These are phyloP conservation scores for Ceratocystis ficicola DNA, from an alignment of 2,329 filamentous ascomycete species.

Conservation along the genomic window DNA sequence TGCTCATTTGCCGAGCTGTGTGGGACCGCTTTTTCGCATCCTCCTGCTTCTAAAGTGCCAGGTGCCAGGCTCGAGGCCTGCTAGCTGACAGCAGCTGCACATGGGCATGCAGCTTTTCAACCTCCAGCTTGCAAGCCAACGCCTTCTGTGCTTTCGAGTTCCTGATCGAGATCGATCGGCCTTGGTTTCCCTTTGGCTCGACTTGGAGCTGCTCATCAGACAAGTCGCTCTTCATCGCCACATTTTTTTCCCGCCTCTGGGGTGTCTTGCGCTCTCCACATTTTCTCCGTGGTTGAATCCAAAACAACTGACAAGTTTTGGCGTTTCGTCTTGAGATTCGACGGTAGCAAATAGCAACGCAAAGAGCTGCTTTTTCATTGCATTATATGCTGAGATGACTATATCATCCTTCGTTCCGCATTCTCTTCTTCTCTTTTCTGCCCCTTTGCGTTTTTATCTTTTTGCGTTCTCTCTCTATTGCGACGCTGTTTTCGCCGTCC, in stretches of 20 bases:
- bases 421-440: not conserved
- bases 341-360: not conserved
- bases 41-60: too few species aligned
- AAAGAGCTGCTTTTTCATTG: not conserved
- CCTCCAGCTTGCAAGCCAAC: not conserved
- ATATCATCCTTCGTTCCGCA: conserved; percentile 1
- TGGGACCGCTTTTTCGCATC: too few species aligned
- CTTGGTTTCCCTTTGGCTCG: too few species aligned
- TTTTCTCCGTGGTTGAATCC: not conserved
- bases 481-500: not conserved
- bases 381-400: not conserved
- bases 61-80: too few species aligned
- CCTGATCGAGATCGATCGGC: not conserved
- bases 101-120: not conserved
- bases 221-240: not conserved
- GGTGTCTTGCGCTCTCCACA: not conserved
- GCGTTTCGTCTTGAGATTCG: not conserved
- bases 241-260: not conserved
- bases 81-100: not conserved
- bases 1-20: too few species aligned
- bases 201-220: too few species aligned
- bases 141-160: not conserved
- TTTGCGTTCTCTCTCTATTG: conserved; percentile 3
- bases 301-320: conserved; percentile 1
- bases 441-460: not conserved